phyloP scores from a whole-genome alignment of 2,329 filamentous ascomycete species.

The Juglanconis sp. region DNA sequence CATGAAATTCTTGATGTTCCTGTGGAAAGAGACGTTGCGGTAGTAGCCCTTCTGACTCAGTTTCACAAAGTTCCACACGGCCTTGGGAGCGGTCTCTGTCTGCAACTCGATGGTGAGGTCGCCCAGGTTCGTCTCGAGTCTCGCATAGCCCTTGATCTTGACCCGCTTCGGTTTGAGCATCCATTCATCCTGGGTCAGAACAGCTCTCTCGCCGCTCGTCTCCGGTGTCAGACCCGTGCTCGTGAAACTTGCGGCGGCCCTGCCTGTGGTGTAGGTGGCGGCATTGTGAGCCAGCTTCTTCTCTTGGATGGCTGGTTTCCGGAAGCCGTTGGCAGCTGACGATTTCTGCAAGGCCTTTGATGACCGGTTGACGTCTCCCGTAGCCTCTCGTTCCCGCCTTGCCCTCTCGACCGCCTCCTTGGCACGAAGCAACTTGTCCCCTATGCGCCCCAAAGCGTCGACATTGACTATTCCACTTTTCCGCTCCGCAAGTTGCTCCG shows the following conservation, averaged over 20 bases:
- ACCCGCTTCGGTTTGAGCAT: conserved; percentile 89
- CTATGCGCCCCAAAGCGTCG: conserved; percentile 71
- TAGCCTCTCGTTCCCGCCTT: conserved; percentile 66
- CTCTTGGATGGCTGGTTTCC: conserved; percentile 48
- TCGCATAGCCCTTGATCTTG: conserved; percentile 85
- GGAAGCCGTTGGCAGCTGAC: conserved; percentile 27
- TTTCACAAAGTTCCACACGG: conserved; percentile 95
- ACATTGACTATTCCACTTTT: conserved; percentile 71
- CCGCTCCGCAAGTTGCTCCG: conserved; percentile 66
- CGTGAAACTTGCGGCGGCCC: conserved; percentile 90
- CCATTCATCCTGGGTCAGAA: conserved; percentile 91
- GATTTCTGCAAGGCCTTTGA: conserved; percentile 35
- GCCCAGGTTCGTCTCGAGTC: conserved; percentile 82
- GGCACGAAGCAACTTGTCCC: conserved; percentile 81
- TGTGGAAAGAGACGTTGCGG: conserved; percentile 77
- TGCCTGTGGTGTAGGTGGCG: conserved; percentile 84
- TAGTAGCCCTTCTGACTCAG: conserved; percentile 90
- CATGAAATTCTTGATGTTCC: conserved; percentile 96
- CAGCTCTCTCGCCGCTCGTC: conserved; percentile 80
- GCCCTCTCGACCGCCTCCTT: conserved; percentile 93
- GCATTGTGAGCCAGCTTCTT: conserved; percentile 74
- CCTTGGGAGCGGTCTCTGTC: conserved; percentile 84
- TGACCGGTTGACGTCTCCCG: conserved; percentile 55
- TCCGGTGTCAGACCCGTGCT: conserved; percentile 91
- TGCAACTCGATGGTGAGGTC: conserved; percentile 85